These are phyloP conservation scores for Globisporangium okanoganense DNA, from an alignment of 352 stramenopile species.

Conservation along the genomic window DNA sequence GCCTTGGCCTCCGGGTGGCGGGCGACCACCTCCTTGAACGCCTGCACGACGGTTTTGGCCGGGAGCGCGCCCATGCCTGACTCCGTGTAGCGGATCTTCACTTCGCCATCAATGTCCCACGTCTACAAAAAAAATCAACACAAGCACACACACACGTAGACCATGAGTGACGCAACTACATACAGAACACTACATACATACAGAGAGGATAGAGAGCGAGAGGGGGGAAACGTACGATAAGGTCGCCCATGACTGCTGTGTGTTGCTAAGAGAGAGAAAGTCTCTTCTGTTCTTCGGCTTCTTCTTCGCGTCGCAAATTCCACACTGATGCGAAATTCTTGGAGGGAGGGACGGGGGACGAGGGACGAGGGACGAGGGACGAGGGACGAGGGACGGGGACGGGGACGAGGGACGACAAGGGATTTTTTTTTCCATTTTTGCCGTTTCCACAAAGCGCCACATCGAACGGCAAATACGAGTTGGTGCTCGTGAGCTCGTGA, in stretches of 20 bases:
- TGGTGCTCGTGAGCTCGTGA: no score
- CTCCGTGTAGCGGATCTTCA: constrained; percentile 64
- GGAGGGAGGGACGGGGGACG: no score
- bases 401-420: no score
- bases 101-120: constrained; percentile 86
- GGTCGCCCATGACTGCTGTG: constrained; percentile 1
- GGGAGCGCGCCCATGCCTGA: constrained; percentile 37
- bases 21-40: constrained; percentile 57
- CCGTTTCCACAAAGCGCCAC: no score
- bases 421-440: no score
- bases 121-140: constrained; percentile 29
- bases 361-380: no score
- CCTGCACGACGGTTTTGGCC: constrained; percentile 49
- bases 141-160: not conserved
- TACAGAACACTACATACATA: not conserved
- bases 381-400: no score
- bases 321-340: no score
- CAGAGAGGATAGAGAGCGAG: not conserved
- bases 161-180: not conserved
- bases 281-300: not conserved
- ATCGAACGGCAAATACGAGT: no score
- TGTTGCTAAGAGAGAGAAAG: not conserved
- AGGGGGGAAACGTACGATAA: not conserved
- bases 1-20: constrained; percentile 50
- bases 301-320: constrained; percentile 8